Conservation (phyloP, 2,329 filamentous ascomycete genomes). For the Fusarium torulosum region DNA sequence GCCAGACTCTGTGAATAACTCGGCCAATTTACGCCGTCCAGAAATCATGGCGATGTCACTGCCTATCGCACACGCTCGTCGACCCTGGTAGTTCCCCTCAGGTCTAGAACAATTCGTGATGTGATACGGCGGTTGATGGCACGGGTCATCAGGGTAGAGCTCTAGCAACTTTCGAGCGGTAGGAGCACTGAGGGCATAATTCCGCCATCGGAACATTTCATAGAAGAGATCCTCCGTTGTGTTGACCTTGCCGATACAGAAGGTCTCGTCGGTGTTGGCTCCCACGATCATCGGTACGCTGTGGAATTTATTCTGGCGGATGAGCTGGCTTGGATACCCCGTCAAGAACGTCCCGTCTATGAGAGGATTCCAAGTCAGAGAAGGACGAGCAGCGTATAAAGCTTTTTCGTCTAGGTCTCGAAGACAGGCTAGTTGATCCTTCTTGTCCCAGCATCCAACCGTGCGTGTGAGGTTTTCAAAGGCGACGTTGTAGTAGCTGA, state of each 20-base stretch:
- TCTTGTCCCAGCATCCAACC: constrained; percentile 50
- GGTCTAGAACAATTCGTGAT: constrained; percentile 43
- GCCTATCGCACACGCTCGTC: constrained; percentile 60
- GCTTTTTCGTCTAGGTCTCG: constrained; percentile 50
- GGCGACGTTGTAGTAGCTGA: constrained; percentile 47
- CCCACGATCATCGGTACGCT: constrained; percentile 61
- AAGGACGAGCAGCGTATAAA: constrained; percentile 54
- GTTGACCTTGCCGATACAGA: constrained; percentile 55
- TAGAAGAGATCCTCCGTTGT: constrained; percentile 59
- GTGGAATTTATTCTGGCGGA: constrained; percentile 57
- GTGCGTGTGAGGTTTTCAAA: constrained; percentile 47
- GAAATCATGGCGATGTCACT: constrained; percentile 63
- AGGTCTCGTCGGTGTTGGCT: constrained; percentile 63
- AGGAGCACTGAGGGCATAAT: constrained; percentile 60
- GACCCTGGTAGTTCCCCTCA: constrained; percentile 54
- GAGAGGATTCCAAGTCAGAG: constrained; percentile 58
- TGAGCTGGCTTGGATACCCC: constrained; percentile 61
- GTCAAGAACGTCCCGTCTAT: constrained; percentile 63
- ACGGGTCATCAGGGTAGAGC: constrained; percentile 63
- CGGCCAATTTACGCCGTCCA: constrained; percentile 59
- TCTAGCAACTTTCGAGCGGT: constrained; percentile 59
- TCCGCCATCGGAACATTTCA: constrained; percentile 54
- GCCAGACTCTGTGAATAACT: constrained; percentile 54
- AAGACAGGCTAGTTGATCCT: constrained; percentile 55
- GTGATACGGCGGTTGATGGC: constrained; percentile 57